phyloP scores from a whole-genome alignment of 2,329 filamentous ascomycete species.

The Tolypocladium ophioglossoides region DNA sequence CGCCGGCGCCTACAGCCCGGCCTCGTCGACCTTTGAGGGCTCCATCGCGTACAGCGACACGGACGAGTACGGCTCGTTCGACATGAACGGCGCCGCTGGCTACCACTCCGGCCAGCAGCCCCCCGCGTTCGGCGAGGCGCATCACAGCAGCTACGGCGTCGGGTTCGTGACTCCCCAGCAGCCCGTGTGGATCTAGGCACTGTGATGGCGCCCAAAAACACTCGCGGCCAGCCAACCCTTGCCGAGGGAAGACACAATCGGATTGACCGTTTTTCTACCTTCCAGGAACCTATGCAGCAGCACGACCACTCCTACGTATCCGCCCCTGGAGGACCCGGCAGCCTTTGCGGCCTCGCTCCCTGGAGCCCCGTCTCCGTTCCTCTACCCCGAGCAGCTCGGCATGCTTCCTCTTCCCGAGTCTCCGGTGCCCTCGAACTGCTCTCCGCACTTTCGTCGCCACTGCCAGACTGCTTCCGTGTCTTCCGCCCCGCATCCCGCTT shows the following conservation, averaged over 20 bases:
- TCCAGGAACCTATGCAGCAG: conserved; percentile 29
- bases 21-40: conserved; percentile 52
- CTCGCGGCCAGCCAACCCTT: neutral
- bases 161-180: conserved; percentile 56
- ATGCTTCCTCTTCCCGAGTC: conserved; percentile 37
- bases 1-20: conserved; percentile 47
- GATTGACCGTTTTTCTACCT: conserved; percentile 39
- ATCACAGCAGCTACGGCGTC: conserved; percentile 27
- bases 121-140: conserved; percentile 32
- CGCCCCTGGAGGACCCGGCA: conserved; percentile 31
- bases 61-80: conserved; percentile 43
- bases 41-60: conserved; percentile 53
- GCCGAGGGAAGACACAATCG: conserved; percentile 28
- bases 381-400: conserved; percentile 29
- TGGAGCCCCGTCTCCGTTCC: conserved; percentile 33
- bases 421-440: conserved; percentile 23
- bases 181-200: conserved; percentile 48
- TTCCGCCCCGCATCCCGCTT: conserved; percentile 22
- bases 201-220: conserved; percentile 14
- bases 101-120: conserved; percentile 35
- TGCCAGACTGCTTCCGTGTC: conserved; percentile 25
- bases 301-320: conserved; percentile 32
- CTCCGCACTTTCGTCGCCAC: conserved; percentile 24
- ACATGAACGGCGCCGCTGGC: conserved; percentile 26
- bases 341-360: conserved; percentile 24